Evolutionary conservation across 768 basidiomycete genomes (phyloP), one percentile per base, ranked within the genome.

Genomic region (Suillus cothurnatus): DNA sequence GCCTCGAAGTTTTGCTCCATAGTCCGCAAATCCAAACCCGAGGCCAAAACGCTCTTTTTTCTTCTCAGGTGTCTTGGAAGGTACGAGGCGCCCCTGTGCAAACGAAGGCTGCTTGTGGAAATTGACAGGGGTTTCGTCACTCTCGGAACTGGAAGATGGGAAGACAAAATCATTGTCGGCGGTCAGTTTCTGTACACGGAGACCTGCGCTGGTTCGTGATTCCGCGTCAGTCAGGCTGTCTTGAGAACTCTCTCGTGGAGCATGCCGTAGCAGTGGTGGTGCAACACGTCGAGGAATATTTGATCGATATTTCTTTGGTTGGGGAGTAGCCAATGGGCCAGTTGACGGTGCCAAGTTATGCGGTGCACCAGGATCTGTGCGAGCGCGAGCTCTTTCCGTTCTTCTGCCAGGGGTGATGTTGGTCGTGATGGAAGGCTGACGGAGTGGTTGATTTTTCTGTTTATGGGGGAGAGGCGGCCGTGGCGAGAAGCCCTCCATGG

Each of bases 121-220:
- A 31, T 68, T 69, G 39, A 34, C 45, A 45, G 66, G 52, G 7
- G 62, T 60, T 5, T 59, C 66, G 19, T 81, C 81, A 55, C 78
- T 77, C 32, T 81, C 83, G 4, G 81, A 82, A 56, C 81, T 76
- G 23, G 76, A 78, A 11, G 83, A 81, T 3, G 79, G 72, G n/a
- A 79, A 70, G 14, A 81, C 76, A 50, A 80, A 79, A 1, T 80
- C 79, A 63, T 84, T 84, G 8, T 81, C 77, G 31, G 85, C 81
- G 14, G 80, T 80, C 21, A 85, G 72, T 49, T 78, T 82, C 6
- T 83, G 78, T 59, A 74, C 76, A 28, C 73, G 73, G n/a, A 26
- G 62, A 14, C 21, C 34, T 56, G 68, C 14, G 26, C 53, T 31
- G 66, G 41, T 21, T 81, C 77, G 43, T 52, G 73, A 71, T 56